Base-by-base conservation (phyloP, 1,284 basidiomycete genomes). In the Rhodotorula mucilaginosa region DNA sequence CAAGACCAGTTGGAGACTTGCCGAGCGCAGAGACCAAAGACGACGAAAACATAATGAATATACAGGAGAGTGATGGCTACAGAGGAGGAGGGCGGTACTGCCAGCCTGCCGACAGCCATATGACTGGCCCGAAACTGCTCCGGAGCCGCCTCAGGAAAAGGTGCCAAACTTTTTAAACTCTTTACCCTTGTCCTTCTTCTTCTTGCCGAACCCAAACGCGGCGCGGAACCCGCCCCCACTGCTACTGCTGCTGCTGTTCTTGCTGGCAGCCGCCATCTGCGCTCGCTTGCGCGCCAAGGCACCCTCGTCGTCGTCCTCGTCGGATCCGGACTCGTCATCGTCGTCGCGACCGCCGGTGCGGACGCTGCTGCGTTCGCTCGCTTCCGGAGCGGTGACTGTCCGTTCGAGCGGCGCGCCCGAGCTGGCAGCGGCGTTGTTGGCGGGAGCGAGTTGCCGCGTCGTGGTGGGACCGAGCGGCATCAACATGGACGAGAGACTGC, bases 161-260 rank as follows among this genome's bases (percentile, higher is more conserved):
- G 73, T 74, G 23, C 67, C 70, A 26, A 74, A 74, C 48, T 62
- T 51, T 54, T 70, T 68, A 31, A 74, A 67, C 66, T 65, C 64
- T 44, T 65, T 70, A 4, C 70, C 70, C 58, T 72, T 72, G 64
- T 69, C 67, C 67, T 71, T 71, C 60, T 71, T 68, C 63, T 66
- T 72, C 46, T 54, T 67, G 31, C 67, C 67, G 21, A 58, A n/a
- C 39, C 63, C 63, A 21, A 64, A 39, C 48, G 47, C 54, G 12
- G n/a, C 61, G 48, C 10, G 29, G 16, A 68, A 16, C 29, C 58
- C 61, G 39, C 49, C 39, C 13, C 48, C 52, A 12, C 5, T 23
- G 6, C 54, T 60, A 18, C 51, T 26, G n/a, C 48, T 39, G 57
- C 56, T 44, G 47, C 8, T 63, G 46, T 10, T 63, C 60, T 16